Conservation (phyloP, 805 yeast genomes). For the Spathaspora sp. region DNA sequence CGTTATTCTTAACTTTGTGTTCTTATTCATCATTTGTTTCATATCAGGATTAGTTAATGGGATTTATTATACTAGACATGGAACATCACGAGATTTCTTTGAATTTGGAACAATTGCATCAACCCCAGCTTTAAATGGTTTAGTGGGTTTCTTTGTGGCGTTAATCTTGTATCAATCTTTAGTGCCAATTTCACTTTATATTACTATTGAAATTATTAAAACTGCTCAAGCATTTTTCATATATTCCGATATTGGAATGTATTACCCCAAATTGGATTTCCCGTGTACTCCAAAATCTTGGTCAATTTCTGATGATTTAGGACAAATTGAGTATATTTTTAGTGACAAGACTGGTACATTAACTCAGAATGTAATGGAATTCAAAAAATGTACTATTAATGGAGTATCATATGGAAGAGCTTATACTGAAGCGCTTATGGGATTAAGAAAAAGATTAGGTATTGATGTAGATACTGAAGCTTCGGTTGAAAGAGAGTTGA, state of each 20-base stretch:
- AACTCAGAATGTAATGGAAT: slow-evolving; percentile 84
- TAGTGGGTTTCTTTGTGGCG: slow-evolving; percentile 71
- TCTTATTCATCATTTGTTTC: slow-evolving; percentile 65
- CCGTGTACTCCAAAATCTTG: slow-evolving; percentile 84
- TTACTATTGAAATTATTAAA: slow-evolving; percentile 77
- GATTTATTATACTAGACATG: slow-evolving; percentile 45
- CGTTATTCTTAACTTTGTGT: slow-evolving; percentile 60
- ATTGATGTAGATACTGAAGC: slow-evolving; percentile 66
- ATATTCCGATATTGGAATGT: slow-evolving; percentile 70
- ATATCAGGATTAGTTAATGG: slow-evolving; percentile 72
- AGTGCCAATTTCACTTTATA: slow-evolving; percentile 80
- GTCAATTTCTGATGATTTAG: slow-evolving; percentile 83
- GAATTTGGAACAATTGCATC: slow-evolving; percentile 72
- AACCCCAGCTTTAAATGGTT: slow-evolving; percentile 62
- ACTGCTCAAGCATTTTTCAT: slow-evolving; percentile 81
- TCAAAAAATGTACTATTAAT: slow-evolving; percentile 73
- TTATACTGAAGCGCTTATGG: slow-evolving; percentile 80
- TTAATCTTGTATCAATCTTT: slow-evolving; percentile 72
- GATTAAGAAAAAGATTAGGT: slow-evolving; percentile 75
- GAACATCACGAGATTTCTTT: slow-evolving; percentile 56
- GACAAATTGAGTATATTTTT: slow-evolving; percentile 81
- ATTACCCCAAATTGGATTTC: slow-evolving; percentile 64
- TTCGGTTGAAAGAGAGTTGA: slow-evolving; percentile 46
- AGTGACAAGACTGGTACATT: slow-evolving; percentile 84
- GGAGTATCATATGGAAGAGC: slow-evolving; percentile 75